These are phyloP conservation scores for Telfairia occidentalis DNA, from an alignment of 331 rosid genomes.

Conservation along the genomic window DNA sequence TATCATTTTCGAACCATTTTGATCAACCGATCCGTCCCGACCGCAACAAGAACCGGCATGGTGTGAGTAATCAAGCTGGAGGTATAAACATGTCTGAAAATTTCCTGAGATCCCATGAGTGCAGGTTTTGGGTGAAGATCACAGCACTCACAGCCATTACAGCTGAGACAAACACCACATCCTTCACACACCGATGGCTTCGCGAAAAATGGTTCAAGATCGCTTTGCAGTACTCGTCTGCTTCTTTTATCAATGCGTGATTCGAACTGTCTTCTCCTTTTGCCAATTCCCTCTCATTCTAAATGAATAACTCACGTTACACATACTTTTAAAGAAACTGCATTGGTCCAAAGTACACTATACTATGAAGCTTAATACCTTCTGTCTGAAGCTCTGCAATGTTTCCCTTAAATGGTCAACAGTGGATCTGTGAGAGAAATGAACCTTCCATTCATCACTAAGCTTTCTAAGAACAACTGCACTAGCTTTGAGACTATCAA, in stretches of 20 bases:
- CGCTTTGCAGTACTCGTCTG: constrained; percentile 27
- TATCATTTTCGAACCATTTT: neutral
- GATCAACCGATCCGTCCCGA: neutral
- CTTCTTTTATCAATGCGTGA: constrained; percentile 22
- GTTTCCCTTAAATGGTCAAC: constrained; percentile 46
- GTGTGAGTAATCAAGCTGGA: neutral
- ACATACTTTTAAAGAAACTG: neutral
- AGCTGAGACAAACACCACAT: neutral
- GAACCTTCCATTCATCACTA: constrained; percentile 43
- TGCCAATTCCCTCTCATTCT: too few relatives aligned
- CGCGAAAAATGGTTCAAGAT: constrained; percentile 23
- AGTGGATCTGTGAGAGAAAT: constrained; percentile 25
- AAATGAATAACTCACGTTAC: too few relatives aligned
- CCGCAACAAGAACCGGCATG: neutral
- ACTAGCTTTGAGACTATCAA: constrained; percentile 60
- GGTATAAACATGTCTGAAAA: neutral
- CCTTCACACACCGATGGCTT: constrained; percentile 22
- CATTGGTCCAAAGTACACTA: neutral
- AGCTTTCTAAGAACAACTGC: constrained; percentile 42
- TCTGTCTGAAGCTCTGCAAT: constrained; percentile 39
- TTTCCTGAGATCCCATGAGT: neutral
- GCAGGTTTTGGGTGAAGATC: neutral
- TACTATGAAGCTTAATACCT: constrained; percentile 21
- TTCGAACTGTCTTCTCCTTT: constrained; percentile 13
- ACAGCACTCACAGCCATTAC: neutral